Percentiles rank a stretch among this genome's conserved stretches.
Conservation (phyloP, 306 rosid species). For the Dryas octopetala region DNA sequence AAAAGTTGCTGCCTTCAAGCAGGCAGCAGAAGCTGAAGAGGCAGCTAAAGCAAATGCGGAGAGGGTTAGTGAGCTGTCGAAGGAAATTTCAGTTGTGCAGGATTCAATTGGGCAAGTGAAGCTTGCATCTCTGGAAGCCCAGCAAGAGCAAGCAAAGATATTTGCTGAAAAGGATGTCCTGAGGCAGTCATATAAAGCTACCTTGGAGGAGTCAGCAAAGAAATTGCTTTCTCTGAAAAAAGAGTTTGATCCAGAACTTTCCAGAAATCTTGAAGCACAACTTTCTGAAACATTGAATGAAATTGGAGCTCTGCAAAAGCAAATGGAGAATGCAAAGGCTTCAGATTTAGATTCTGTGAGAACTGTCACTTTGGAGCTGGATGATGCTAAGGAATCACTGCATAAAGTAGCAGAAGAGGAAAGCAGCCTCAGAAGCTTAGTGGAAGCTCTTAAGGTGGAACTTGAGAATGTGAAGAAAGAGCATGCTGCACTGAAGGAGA, state of each 20-base stretch:
- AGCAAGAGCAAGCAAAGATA: slow-evolving; percentile 59
- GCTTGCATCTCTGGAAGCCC: slow-evolving; percentile 67
- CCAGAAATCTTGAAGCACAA: slow-evolving; percentile 60
- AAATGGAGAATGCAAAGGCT: slow-evolving; percentile 74
- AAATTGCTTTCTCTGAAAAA: slow-evolving; percentile 55
- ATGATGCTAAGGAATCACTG: slow-evolving; percentile 81
- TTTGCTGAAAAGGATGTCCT: slow-evolving; percentile 72
- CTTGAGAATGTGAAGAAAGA: slow-evolving; percentile 84
- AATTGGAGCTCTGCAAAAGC: slow-evolving; percentile 64
- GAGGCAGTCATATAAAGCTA: slow-evolving; percentile 64
- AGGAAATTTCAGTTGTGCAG: slow-evolving; percentile 67
- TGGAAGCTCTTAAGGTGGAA: slow-evolving; percentile 75
- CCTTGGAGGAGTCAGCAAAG: slow-evolving; percentile 60
- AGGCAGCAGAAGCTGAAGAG: slow-evolving; percentile 64
- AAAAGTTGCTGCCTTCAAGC: slow-evolving; percentile 54
- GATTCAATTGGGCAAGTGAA: slow-evolving; percentile 75
- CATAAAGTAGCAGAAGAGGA: slow-evolving; percentile 91
- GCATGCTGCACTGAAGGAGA: slow-evolving; percentile 76
- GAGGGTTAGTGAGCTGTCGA: slow-evolving; percentile 64
- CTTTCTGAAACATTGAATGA: slow-evolving; percentile 57
- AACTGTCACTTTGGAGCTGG: slow-evolving; percentile 76
- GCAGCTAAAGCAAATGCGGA: slow-evolving; percentile 53
- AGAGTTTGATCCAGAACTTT: slow-evolving; percentile 62
- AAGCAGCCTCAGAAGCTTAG: slow-evolving; percentile 66
- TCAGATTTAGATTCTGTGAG: slow-evolving; percentile 67